Conservation (phyloP, 2,329 filamentous ascomycete genomes). For the Mollisiaceae sp. region DNA sequence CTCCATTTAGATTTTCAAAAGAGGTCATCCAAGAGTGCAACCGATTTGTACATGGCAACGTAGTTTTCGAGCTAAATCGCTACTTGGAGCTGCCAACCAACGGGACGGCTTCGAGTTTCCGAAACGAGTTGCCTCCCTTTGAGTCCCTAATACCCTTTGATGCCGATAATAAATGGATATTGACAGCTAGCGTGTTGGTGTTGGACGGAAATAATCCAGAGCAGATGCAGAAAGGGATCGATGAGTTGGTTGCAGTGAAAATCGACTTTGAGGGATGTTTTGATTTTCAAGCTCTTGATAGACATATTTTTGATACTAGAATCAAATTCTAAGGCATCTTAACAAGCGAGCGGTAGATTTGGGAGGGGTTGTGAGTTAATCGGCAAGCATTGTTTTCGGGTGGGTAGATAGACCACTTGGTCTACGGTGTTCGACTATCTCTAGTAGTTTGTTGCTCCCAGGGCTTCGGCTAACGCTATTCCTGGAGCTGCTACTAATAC, state of each 20-base stretch:
- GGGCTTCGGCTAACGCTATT: too few species aligned
- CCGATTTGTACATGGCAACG: conserved; percentile 38
- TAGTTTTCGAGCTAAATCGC: conserved; percentile 38
- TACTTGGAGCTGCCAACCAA: conserved; percentile 33
- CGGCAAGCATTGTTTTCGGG: not conserved
- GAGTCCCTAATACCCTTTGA: conserved; percentile 55
- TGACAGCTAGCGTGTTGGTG: conserved; percentile 59
- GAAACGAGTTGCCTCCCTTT: conserved; percentile 51
- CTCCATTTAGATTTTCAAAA: conserved; percentile 32
- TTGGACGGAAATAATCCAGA: conserved; percentile 59
- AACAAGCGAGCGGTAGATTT: not conserved
- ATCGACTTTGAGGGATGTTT: conserved; percentile 57
- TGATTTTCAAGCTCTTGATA: conserved; percentile 57
- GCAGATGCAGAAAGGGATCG: conserved; percentile 59
- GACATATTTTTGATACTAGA: conserved; percentile 59
- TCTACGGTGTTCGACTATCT: not conserved
- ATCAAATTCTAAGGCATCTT: conserved; percentile 30
- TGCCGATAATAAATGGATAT: conserved; percentile 56
- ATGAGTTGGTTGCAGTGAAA: conserved; percentile 54
- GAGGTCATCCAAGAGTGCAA: conserved; percentile 37
- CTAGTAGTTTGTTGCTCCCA: not conserved
- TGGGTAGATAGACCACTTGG: not conserved
- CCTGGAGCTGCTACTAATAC: too few species aligned
- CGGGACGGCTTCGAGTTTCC: conserved; percentile 35
- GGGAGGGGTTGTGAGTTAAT: not conserved